These are phyloP conservation scores for Elsinoe perseae DNA, from an alignment of 2,329 filamentous ascomycete species.

Conservation along the genomic window DNA sequence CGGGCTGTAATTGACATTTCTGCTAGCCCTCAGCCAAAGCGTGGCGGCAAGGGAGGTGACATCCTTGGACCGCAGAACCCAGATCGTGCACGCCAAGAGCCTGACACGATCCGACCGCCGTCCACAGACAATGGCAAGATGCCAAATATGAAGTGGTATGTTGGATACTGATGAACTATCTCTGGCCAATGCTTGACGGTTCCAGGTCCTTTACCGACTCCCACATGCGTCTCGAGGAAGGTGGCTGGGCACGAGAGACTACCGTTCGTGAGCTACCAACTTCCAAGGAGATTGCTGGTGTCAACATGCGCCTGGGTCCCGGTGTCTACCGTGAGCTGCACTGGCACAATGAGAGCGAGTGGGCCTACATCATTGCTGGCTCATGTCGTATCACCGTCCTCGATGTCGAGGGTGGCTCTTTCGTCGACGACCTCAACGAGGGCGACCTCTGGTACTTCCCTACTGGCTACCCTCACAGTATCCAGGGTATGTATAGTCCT, in stretches of 20 bases:
- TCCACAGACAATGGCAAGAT: conserved; percentile 65
- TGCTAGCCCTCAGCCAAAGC: conserved; percentile 49
- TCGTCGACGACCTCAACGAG: conserved; percentile 67
- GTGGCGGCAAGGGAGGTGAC: conserved; percentile 56
- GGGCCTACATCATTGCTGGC: conserved; percentile 46
- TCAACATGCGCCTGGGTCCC: conserved; percentile 68
- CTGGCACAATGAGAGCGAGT: conserved; percentile 75
- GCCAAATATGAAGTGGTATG: conserved; percentile 60
- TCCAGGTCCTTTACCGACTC: conserved; percentile 38
- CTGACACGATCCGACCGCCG: conserved; percentile 63
- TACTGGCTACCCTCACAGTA: conserved; percentile 65
- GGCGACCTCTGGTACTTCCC: conserved; percentile 80
- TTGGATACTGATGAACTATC: conserved; percentile 23
- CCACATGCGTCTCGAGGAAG: conserved; percentile 52
- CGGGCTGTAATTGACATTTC: not conserved
- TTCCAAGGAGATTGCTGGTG: conserved; percentile 63
- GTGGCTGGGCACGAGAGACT: conserved; percentile 69
- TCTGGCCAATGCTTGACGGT: not conserved
- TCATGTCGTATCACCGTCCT: conserved; percentile 64
- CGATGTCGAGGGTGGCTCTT: conserved; percentile 67
- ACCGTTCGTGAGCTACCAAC: conserved; percentile 57
- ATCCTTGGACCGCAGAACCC: conserved; percentile 64
- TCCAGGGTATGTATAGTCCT: conserved; percentile 57
- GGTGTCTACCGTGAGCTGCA: conserved; percentile 70
- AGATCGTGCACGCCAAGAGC: conserved; percentile 60